Evolutionary conservation across 1,139 yeast species (phyloP).

Genomic region (Insectozyma bohioensis): DNA sequence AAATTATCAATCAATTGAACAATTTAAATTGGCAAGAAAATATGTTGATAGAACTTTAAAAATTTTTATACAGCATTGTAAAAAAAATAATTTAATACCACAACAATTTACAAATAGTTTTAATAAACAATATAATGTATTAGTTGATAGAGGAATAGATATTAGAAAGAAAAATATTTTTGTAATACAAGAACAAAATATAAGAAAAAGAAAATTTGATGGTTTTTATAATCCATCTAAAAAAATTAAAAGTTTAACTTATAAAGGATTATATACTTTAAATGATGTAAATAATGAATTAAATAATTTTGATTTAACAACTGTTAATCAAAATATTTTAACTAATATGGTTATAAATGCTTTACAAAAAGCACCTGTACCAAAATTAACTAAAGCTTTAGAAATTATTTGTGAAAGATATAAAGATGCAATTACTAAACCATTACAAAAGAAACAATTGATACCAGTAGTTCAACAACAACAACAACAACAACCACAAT

Average conservation of each 20-base stretch:
- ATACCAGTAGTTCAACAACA: not conserved
- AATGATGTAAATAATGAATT: conserved; percentile 61
- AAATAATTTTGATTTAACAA: conserved; percentile 66
- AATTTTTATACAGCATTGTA: conserved; percentile 36
- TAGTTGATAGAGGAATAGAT: conserved; percentile 42
- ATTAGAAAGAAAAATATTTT: conserved; percentile 42
- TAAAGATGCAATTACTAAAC: conserved; percentile 22
- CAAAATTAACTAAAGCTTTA: conserved; percentile 63
- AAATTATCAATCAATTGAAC: conserved; percentile 45
- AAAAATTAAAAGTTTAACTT: conserved; percentile 31
- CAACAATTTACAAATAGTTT: conserved; percentile 33
- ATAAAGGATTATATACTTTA: conserved; percentile 53
- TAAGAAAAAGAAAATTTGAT: conserved; percentile 42
- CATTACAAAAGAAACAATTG: not conserved
- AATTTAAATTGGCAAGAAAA: conserved; percentile 41
- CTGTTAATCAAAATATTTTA: conserved; percentile 59
- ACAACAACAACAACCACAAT: conserved; percentile 3
- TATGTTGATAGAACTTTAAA: conserved; percentile 42
- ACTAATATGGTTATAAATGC: conserved; percentile 67
- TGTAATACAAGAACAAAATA: conserved; percentile 28
- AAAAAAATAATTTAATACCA: conserved; percentile 37
- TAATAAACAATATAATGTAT: conserved; percentile 26
- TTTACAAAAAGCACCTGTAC: conserved; percentile 51
- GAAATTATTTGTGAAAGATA: conserved; percentile 68
- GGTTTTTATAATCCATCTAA: conserved; percentile 33